Conservation (phyloP, 352 stramenopile genomes). For the Pythium guiyangense region DNA sequence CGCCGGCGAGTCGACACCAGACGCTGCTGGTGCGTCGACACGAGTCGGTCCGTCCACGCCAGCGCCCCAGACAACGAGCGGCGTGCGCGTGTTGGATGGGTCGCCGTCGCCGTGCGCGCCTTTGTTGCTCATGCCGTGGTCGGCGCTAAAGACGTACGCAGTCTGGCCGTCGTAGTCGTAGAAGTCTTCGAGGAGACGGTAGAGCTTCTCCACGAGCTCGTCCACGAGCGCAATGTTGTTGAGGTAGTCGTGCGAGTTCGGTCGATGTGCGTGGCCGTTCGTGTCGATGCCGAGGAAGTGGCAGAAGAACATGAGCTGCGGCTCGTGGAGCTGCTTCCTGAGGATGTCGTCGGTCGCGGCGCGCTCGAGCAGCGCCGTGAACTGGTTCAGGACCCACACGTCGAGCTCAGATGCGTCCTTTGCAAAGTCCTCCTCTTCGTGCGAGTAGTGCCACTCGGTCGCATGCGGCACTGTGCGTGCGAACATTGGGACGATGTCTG, state of each 20-base stretch:
- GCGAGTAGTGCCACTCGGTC: constrained; percentile 65
- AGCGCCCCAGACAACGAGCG: constrained; percentile 72
- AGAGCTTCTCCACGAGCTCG: constrained; percentile 59
- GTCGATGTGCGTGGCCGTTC: constrained; percentile 81
- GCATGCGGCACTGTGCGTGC: constrained; percentile 64
- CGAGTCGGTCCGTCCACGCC: constrained; percentile 41
- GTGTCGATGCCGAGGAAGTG: constrained; percentile 85
- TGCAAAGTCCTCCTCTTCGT: constrained; percentile 80
- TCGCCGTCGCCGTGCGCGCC: constrained; percentile 80
- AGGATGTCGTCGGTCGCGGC: constrained; percentile 23
- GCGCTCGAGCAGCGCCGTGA: constrained; percentile 38
- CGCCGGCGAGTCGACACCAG: neutral
- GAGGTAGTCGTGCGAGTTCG: constrained; percentile 73
- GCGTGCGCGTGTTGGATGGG: constrained; percentile 76
- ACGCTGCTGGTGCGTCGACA: neutral
- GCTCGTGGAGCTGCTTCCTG: constrained; percentile 23
- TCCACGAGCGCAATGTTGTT: constrained; percentile 83
- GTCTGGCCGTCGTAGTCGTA: constrained; percentile 63
- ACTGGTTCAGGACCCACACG: constrained; percentile 64
- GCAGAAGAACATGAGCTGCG: constrained; percentile 70
- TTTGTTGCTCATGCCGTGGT: constrained; percentile 85
- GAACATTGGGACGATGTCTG: constrained; percentile 87
- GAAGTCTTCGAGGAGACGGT: constrained; percentile 57
- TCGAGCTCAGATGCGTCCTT: constrained; percentile 73
- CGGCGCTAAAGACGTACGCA: constrained; percentile 79